A percentile compares a stretch with the other conserved stretches of the same genome.
Evolutionary conservation across 176 grass and related monocot genomes (phyloP).

Genomic region (Aegilops longissima): DNA sequence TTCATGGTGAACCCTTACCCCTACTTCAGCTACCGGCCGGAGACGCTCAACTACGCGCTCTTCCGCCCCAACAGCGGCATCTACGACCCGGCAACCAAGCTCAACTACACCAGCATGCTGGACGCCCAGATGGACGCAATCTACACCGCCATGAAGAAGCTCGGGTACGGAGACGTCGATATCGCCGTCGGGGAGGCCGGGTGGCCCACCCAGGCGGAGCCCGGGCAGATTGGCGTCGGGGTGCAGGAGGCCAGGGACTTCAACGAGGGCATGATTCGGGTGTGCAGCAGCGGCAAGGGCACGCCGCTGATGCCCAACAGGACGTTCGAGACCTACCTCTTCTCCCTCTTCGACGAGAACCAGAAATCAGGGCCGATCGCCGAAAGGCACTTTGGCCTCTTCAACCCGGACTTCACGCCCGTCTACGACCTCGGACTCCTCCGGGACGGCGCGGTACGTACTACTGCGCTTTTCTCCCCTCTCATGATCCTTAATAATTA

Average conservation of each 20-base stretch:
- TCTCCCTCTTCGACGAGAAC: conserved; percentile 84
- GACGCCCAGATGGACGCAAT: conserved; percentile 85
- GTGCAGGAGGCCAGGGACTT: conserved; percentile 60
- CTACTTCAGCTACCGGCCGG: conserved; percentile 71
- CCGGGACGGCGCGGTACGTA: conserved; percentile 35
- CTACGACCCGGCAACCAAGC: conserved; percentile 41
- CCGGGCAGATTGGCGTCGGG: conserved; percentile 68
- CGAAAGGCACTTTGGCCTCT: conserved; percentile 80
- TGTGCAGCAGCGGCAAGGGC: conserved; percentile 51
- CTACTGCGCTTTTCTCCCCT: not conserved
- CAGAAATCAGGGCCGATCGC: conserved; percentile 65
- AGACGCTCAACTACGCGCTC: conserved; percentile 60
- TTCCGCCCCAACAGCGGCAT: conserved; percentile 68
- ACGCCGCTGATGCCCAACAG: conserved; percentile 72
- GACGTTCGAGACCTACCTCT: conserved; percentile 74
- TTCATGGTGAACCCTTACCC: conserved; percentile 91
- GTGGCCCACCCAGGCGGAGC: conserved; percentile 62
- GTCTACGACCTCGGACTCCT: conserved; percentile 77
- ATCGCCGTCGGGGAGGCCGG: conserved; percentile 87
- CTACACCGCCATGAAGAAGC: conserved; percentile 60
- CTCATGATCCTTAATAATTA: not conserved
- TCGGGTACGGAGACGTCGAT: conserved; percentile 58
- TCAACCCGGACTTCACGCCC: conserved; percentile 60
- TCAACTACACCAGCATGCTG: conserved; percentile 95
- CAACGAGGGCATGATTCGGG: conserved; percentile 63